Evolutionary conservation across 2,329 filamentous ascomycete genomes (phyloP).

Genomic region (Fusarium subtropicale): DNA sequence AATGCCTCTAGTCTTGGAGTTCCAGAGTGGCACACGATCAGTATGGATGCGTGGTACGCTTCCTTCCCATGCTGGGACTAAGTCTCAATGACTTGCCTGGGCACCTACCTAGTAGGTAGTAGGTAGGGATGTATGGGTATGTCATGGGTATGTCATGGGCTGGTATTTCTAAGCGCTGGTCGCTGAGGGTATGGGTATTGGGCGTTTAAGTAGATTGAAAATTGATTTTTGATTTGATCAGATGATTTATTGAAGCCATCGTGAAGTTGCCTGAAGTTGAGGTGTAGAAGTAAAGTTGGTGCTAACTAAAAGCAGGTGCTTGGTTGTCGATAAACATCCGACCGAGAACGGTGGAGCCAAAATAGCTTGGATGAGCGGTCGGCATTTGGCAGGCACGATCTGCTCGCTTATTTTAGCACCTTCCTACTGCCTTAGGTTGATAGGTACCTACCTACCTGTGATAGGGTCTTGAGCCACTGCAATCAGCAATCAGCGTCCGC

Average conservation of each 20-base stretch:
- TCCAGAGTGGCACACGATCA: background rate
- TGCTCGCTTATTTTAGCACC: background rate
- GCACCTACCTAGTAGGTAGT: too few species aligned
- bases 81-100: background rate
- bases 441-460: too few species aligned
- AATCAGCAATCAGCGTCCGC: background rate
- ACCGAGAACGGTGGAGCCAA: background rate
- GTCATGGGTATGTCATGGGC: background rate
- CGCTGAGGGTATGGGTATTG: background rate
- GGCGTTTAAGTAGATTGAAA: background rate
- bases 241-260: background rate
- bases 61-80: background rate
- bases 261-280: background rate
- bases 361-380: background rate
- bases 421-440: background rate
- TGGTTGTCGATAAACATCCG: background rate
- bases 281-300: background rate
- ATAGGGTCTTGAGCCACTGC: background rate
- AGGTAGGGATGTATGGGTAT: background rate
- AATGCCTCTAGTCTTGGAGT: background rate
- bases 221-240: background rate
- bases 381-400: background rate
- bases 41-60: conserved; percentile 5
- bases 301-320: conserved; percentile 3
- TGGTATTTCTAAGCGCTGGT: background rate